Percentiles rank a stretch among this genome's conserved stretches.
These are phyloP conservation scores for Apiospora rasikravindrae DNA, from an alignment of 2,329 filamentous ascomycete genomes.

Conservation along the genomic window DNA sequence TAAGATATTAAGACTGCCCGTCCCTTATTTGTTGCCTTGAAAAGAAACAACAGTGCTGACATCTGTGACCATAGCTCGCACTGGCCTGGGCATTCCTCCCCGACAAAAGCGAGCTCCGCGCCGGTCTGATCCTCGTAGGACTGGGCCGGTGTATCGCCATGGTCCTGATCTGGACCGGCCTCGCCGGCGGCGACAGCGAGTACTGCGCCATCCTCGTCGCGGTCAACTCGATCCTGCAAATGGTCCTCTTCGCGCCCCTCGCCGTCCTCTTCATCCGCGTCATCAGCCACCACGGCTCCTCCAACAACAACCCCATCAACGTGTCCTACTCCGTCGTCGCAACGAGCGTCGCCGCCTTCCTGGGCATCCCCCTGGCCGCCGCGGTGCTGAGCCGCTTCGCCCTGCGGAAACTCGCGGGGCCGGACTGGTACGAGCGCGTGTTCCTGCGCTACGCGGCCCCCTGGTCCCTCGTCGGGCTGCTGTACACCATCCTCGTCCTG, in stretches of 20 bases:
- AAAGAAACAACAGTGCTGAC: not conserved
- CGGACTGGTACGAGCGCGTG: constrained; percentile 66
- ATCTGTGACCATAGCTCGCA: constrained; percentile 51
- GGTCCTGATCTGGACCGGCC: constrained; percentile 78
- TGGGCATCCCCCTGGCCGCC: constrained; percentile 82
- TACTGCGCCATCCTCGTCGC: constrained; percentile 85
- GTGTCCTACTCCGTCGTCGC: constrained; percentile 72
- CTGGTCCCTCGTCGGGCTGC: constrained; percentile 78
- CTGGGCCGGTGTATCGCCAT: constrained; percentile 88
- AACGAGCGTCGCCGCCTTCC: constrained; percentile 80
- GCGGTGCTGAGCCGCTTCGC: constrained; percentile 76
- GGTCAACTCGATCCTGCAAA: constrained; percentile 76
- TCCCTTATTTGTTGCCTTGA: not conserved
- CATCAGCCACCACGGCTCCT: constrained; percentile 59
- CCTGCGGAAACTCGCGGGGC: constrained; percentile 59
- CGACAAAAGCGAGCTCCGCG: constrained; percentile 60
- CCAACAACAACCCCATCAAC: constrained; percentile 29
- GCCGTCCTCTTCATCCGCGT: constrained; percentile 73
- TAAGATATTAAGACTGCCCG: constrained; percentile 40
- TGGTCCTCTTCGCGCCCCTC: constrained; percentile 73
- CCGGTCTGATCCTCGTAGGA: constrained; percentile 81
- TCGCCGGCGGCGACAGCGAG: constrained; percentile 77
- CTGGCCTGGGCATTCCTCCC: constrained; percentile 73
- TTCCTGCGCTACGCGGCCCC: constrained; percentile 76
- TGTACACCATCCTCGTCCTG: constrained; percentile 86